Percentiles rank a stretch among this genome's conserved stretches.
Evolutionary conservation across 768 basidiomycete species (phyloP).

Genomic region (Suillus bovinus): DNA sequence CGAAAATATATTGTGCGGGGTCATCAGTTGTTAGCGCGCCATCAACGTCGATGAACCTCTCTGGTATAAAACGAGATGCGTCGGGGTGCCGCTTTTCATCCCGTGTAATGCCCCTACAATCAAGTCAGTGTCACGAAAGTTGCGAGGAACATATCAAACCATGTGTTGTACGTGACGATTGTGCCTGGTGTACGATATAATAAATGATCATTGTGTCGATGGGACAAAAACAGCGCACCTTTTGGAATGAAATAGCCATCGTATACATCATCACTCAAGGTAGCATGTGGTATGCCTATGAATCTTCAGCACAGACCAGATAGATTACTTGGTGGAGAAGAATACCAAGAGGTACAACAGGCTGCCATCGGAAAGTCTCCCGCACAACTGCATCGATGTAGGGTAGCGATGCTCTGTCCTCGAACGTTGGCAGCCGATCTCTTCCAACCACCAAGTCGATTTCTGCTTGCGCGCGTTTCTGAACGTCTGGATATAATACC

Average conservation of each 20-base stretch:
- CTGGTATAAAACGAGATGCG: too few relatives aligned
- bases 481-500: conserved; percentile 21
- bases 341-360: conserved; percentile 16
- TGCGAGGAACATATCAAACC: too few relatives aligned
- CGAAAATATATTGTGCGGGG: too few relatives aligned
- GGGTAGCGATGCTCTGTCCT: conserved; percentile 15
- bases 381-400: conserved; percentile 18
- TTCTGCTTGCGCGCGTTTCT: conserved; percentile 19
- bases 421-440: conserved; percentile 15
- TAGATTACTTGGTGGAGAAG: neutral
- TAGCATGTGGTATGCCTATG: conserved; percentile 16
- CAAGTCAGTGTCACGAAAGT: too few relatives aligned
- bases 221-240: conserved; percentile 3
- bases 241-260: conserved; percentile 22
- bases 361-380: conserved; percentile 20
- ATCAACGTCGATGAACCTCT: too few relatives aligned
- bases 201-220: too few relatives aligned
- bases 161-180: too few relatives aligned
- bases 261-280: conserved; percentile 14
- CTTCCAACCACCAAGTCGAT: conserved; percentile 23
- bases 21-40: too few relatives aligned
- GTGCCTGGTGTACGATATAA: too few relatives aligned
- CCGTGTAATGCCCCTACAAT: too few relatives aligned
- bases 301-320: neutral
- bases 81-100: too few relatives aligned